Conservation (phyloP, 208 protist genomes). For the Zelonia costaricensis region DNA sequence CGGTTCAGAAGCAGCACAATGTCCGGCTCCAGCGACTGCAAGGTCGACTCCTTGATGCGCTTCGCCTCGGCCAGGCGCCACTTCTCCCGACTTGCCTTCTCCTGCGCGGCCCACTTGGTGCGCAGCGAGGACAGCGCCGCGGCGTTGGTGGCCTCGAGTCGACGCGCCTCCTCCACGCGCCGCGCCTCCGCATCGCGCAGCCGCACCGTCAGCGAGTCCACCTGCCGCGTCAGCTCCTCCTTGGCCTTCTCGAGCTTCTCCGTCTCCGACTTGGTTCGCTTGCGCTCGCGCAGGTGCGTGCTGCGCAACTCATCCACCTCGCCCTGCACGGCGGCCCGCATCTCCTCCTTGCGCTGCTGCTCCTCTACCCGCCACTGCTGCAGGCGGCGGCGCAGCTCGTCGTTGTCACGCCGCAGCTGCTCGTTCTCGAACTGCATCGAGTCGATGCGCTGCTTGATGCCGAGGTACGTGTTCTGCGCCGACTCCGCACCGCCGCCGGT, state of each 20-base stretch:
- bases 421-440: slow-evolving; percentile 73
- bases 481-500: slow-evolving; percentile 31
- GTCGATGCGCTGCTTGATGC: slow-evolving; percentile 84
- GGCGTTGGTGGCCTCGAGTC: slow-evolving; percentile 68
- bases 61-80: slow-evolving; percentile 88
- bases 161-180: slow-evolving; percentile 48
- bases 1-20: slow-evolving; percentile 92
- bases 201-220: slow-evolving; percentile 62
- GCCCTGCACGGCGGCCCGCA: slow-evolving; percentile 33
- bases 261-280: slow-evolving; percentile 27
- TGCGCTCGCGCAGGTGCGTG: slow-evolving; percentile 30
- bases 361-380: slow-evolving; percentile 42
- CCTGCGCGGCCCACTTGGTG: slow-evolving; percentile 72
- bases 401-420: slow-evolving; percentile 74
- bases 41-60: slow-evolving; percentile 88
- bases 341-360: slow-evolving; percentile 30
- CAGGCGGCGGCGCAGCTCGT: slow-evolving; percentile 50
- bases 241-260: slow-evolving; percentile 58
- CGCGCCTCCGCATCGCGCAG: slow-evolving; percentile 52
- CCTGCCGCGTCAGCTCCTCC: slow-evolving; percentile 41
- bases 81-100: slow-evolving; percentile 77
- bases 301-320: slow-evolving; percentile 53
- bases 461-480: slow-evolving; percentile 65
- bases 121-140: slow-evolving; percentile 67
- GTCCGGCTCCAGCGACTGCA: slow-evolving; percentile 92